Conservation (phyloP, 805 yeast species). For the Hanseniaspora nectarophila region DNA sequence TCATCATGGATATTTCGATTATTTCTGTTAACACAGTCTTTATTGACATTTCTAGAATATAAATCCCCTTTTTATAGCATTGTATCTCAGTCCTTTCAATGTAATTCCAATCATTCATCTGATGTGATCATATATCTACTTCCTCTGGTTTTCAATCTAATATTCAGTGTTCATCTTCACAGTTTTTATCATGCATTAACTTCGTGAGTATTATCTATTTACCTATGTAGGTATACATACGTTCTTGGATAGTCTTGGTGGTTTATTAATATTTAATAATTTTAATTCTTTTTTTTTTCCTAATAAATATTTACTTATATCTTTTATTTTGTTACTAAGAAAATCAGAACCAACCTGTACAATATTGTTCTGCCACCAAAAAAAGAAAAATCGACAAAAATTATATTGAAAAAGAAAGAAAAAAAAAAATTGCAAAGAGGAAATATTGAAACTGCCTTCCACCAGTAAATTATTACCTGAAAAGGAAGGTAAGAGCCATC, state of each 20-base stretch:
- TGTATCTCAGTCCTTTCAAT: too few species aligned
- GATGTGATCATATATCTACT: too few species aligned
- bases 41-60: too few species aligned
- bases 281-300: too few species aligned
- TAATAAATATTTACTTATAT: too few species aligned
- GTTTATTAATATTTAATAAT: not conserved
- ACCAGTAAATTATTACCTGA: not conserved
- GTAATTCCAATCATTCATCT: not conserved
- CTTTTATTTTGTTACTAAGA: not conserved
- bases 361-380: not conserved
- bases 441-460: not conserved
- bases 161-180: not conserved
- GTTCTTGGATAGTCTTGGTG: constrained; percentile 15
- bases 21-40: too few species aligned
- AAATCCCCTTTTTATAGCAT: too few species aligned
- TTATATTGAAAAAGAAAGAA: not conserved
- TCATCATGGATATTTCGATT: too few species aligned
- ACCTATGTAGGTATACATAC: constrained; percentile 9
- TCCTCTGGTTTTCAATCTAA: too few species aligned
- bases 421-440: not conserved
- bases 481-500: not conserved
- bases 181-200: not conserved
- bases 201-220: not conserved
- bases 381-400: too few species aligned
- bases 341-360: too few species aligned